Conservation (phyloP, 495 filamentous ascomycete species). For the Aspergillus campestris region DNA sequence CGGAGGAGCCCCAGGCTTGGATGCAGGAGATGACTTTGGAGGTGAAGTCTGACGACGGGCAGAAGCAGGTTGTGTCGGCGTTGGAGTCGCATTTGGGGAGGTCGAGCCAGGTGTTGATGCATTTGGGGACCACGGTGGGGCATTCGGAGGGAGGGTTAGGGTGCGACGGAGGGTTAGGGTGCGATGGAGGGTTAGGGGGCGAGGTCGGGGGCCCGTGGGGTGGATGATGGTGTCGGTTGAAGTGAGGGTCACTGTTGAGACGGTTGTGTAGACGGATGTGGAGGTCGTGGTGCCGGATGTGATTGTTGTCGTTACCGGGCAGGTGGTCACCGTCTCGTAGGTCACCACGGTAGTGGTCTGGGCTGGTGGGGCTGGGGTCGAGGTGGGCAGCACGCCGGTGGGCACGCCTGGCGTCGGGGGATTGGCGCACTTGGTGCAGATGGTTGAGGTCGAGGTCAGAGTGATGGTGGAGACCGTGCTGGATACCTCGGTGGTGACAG, state of each 20-base stretch:
- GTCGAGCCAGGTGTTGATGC: constrained; percentile 84
- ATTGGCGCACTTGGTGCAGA: constrained; percentile 26
- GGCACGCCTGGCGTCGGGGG: constrained; percentile 1
- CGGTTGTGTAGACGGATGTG: constrained; percentile 24
- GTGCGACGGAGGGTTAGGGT: constrained; percentile 11
- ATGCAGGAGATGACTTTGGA: constrained; percentile 76
- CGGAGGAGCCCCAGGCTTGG: constrained; percentile 60
- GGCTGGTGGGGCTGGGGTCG: constrained; percentile 3
- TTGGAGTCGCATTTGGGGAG: constrained; percentile 72
- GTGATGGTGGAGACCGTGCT: constrained; percentile 33
- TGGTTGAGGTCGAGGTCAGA: constrained; percentile 31
- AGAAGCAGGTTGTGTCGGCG: constrained; percentile 79
- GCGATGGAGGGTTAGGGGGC: constrained; percentile 1
- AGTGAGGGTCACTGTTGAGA: constrained; percentile 22
- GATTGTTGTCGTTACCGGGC: constrained; percentile 24
- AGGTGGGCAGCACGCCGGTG: not conserved
- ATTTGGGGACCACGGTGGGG: constrained; percentile 73
- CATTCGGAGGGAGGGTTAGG: constrained; percentile 37
- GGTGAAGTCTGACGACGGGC: constrained; percentile 67
- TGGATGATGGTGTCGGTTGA: constrained; percentile 19
- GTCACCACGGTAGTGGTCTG: constrained; percentile 15
- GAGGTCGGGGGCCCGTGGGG: constrained; percentile 4
- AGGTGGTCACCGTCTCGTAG: constrained; percentile 14
- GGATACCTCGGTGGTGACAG: constrained; percentile 24
- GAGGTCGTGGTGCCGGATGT: constrained; percentile 18